A percentile compares a stretch with the other conserved stretches of the same genome.
phyloP scores from a whole-genome alignment of 768 basidiomycete genomes.

The Termitomyces sp. region DNA sequence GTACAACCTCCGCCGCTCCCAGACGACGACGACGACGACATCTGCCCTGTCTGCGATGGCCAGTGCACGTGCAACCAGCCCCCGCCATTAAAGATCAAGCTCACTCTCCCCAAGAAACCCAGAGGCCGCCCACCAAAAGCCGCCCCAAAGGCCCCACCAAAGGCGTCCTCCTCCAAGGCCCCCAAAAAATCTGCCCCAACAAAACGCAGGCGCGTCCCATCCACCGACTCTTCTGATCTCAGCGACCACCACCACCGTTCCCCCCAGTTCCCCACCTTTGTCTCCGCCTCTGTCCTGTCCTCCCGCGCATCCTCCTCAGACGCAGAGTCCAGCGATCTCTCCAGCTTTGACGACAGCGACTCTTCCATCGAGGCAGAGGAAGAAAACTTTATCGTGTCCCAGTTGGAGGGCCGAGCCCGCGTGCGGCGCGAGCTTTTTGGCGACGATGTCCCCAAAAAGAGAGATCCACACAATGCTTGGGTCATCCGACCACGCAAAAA shows the following conservation, averaged over 20 bases:
- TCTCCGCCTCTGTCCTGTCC: slow-evolving; percentile 57
- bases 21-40: slow-evolving; percentile 83
- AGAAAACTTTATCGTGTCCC: slow-evolving; percentile 50
- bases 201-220: slow-evolving; percentile 31
- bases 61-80: slow-evolving; percentile 68
- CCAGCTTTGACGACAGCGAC: slow-evolving; percentile 45
- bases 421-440: slow-evolving; percentile 57
- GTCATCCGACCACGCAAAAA: slow-evolving; percentile 64
- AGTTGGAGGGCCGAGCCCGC: slow-evolving; percentile 46
- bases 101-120: slow-evolving; percentile 61
- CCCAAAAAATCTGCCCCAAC: slow-evolving; percentile 18
- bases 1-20: background rate
- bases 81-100: slow-evolving; percentile 63
- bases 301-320: slow-evolving; percentile 41
- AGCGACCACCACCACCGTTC: slow-evolving; percentile 33
- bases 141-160: slow-evolving; percentile 32
- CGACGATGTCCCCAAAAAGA: slow-evolving; percentile 38
- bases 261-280: slow-evolving; percentile 63
- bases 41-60: slow-evolving; percentile 88
- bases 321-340: slow-evolving; percentile 34
- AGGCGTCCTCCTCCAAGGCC: slow-evolving; percentile 22
- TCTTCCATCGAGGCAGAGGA: slow-evolving; percentile 58
- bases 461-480: slow-evolving; percentile 50
- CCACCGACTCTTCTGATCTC: slow-evolving; percentile 26
- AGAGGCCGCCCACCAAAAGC: slow-evolving; percentile 55